Evolutionary conservation across 2,329 filamentous ascomycete genomes (phyloP), one percentile per base, ranked within the genome.

Genomic region (Clathrospora elynae): DNA sequence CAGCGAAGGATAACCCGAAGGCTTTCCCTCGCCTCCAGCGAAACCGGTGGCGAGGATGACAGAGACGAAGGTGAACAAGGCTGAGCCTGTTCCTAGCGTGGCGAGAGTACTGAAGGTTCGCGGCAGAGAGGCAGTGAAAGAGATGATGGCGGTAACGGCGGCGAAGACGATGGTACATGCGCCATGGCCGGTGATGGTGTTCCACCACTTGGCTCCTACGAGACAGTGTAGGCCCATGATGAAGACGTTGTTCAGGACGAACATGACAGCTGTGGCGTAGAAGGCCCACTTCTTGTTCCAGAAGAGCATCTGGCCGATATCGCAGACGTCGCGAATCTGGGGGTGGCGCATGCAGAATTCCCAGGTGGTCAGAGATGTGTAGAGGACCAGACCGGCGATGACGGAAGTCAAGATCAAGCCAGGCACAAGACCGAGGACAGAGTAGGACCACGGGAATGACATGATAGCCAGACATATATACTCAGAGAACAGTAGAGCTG

Each of bases 391-490:
- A 4, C 74, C 79, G 17, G 91, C 90, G 45, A 95, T 80, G 19
- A 92, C 80, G 2, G 87, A 77, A 0, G 91, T 96, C 64, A 95
- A 67, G 49, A 96, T 92, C 39, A 96, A 70, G 16, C 88, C 90
- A 0, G 91, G 90, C 1, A 96, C 88, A 11, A 96, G 79, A 6
- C 91, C 91, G 6, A 96, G 80, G 18, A 92, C 75, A 29, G 89
- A 88, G 71, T 96, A 96, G 0, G 90, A 95, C 80, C 88, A 95
- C 0, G 91, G 91, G 58, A 96, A 96, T 35, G 88, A 95, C 90
- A 96, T 96, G 66, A 96, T 96, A 14, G 81, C 81, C 71, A 96
- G 74, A 68, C 90, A 95, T 46, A 96, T 96, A 69, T 96, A 96
- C 75, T 96, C 91, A 35, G 89, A 93, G 73, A 96, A 96, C 36